Evolutionary conservation across 108 stramenopile genomes (phyloP), one percentile per base, ranked within the genome.

Genomic region (Aurantiochytrium sp.): DNA sequence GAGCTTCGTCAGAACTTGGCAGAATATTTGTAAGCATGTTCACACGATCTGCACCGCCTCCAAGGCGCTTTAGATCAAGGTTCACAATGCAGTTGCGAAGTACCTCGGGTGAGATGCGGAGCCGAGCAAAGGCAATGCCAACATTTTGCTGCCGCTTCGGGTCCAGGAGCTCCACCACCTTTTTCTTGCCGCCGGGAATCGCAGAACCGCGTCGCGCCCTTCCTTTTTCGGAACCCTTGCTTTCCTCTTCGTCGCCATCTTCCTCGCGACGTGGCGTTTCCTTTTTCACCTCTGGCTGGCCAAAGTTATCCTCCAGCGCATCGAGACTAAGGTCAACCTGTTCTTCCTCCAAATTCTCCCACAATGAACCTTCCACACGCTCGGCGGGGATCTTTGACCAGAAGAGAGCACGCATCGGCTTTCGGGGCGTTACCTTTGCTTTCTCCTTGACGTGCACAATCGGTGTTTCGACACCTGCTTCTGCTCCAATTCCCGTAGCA

Each of bases 81-180:
- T 51, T 6, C 35, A 90, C 47, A 69, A 91, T 55, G 58, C 59
- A 69, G 19, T 44, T 12, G 35, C 47, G 58, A 16, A 91, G 49
- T 29, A 58, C 51, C 10, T 87, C 72, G 29, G 89, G 53, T 35
- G 51, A 29, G 44, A 87, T 35, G 51, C 58, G 49, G 5, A 91
- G 23, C 1, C 89, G 35, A 5, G 89, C 90, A 16, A 92, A 59
- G 16, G 92, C 90, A 58, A 92, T 92, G 53, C 76, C 76, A 12
- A 87, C 92, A 71, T 91, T 91, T 53, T 91, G 92, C 87, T 89
- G 58, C 21, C 71, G 58, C 87, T 91, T 91, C 6, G 88, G 72
- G 88, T 92, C 92, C 44, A 92, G 5, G 25, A 91, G 57, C 58
- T 19, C 42, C 16, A 44, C 42, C 16, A 44, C 87, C 44, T 72